Evolutionary conservation across 164 flowering plant species (phyloP), one percentile per base, ranked within the genome.

Genomic region (Magnolia officinalis): DNA sequence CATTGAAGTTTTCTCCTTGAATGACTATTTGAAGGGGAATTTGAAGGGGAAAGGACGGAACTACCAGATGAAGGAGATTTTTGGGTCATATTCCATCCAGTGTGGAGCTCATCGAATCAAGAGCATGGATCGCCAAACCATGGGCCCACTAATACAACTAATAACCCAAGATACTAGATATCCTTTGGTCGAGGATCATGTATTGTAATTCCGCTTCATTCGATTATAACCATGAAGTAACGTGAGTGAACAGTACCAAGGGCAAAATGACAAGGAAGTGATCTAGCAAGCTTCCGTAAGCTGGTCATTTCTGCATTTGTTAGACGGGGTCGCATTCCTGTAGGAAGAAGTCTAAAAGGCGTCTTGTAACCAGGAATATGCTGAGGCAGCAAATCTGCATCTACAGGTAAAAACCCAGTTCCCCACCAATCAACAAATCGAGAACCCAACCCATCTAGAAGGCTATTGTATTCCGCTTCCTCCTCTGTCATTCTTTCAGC

Each of bases 381-480:
- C 80, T 82, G 86, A 76, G 98, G 97, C 83, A 96, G 98, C 81
- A 90, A 83, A 83, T 96, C 99, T 67, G 93, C 99, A 90, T 96
- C 97, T 20, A 96, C 92, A 19, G 99, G 98, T 81, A 94, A 90
- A 50, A 93, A 68, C 67, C 98, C 99, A 50, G 94, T 94, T 55
- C 98, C 98, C 99, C 99, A 96, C 98, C 98, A 96, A 74, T 96
- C 98, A 70, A 84, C 86, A 87, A 92, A 96, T 29, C 99, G 96
- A 80, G 99, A 98, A 78, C 99, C 99, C 78, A 94, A 82, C 59
- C 88, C 94, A 85, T 94, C 98, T 51, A 96, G 83, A 67, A 94
- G 79, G 31, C 83, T 83, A 81, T 91, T 89, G 81, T 78, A 92
- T 76, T 92, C 98, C 61, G 80, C 77, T 85, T 94, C 97, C 82